phyloP scores from a whole-genome alignment of 2,329 filamentous ascomycete species.

The Hypoxylon sp. region DNA sequence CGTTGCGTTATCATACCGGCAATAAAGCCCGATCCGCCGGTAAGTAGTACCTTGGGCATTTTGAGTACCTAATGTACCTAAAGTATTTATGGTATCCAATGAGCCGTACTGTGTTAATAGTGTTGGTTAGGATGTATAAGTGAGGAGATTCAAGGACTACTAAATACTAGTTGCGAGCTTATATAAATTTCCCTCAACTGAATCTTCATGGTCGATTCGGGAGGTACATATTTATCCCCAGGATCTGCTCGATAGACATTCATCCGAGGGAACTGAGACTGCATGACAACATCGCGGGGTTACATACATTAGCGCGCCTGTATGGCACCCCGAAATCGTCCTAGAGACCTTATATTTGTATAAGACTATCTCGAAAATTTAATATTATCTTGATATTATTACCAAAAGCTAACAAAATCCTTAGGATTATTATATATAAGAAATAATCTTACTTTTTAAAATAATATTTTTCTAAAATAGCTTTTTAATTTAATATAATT shows the following conservation, averaged over 20 bases:
- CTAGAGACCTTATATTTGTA: too few species aligned
- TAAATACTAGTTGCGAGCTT: conserved; percentile 1
- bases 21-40: conserved; percentile 68
- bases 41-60: conserved; percentile 65
- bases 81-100: neutral
- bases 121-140: neutral
- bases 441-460: too few species aligned
- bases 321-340: too few species aligned
- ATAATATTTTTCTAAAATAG: too few species aligned
- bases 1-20: conserved; percentile 58
- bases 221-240: conserved; percentile 19
- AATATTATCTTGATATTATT: too few species aligned
- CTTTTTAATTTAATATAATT: too few species aligned
- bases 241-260: conserved; percentile 26
- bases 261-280: conserved; percentile 26
- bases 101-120: neutral
- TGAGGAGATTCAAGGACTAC: neutral
- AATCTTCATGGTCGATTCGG: neutral
- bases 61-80: conserved; percentile 26
- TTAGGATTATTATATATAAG: too few species aligned
- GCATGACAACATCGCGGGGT: conserved; percentile 41
- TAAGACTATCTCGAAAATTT: too few species aligned
- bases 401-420: too few species aligned
- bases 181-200: neutral
- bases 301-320: too few species aligned